Percentiles rank a stretch among this genome's conserved stretches.
Evolutionary conservation across 108 stramenopile genomes (phyloP).

Genomic region (Fistulifera pelliculosa): DNA sequence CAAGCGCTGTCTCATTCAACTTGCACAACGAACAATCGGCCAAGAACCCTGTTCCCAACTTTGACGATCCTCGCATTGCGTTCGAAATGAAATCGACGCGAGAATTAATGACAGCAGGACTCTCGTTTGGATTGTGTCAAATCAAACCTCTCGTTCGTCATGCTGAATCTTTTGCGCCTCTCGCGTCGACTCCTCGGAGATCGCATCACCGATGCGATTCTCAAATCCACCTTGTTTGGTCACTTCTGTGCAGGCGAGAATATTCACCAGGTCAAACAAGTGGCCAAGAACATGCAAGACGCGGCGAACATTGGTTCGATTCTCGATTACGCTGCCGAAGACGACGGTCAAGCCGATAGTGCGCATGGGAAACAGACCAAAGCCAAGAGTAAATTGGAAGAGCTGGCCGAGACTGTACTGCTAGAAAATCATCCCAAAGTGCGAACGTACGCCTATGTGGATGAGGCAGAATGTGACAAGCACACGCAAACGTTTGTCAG

Average conservation of each 20-base stretch:
- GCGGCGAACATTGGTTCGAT: constrained; percentile 67
- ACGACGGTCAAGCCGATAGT: constrained; percentile 27
- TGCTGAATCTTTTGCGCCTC: constrained; percentile 43
- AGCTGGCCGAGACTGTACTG: constrained; percentile 2
- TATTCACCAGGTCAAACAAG: constrained; percentile 46
- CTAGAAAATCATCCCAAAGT: constrained; percentile 9
- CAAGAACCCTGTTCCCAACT: constrained; percentile 2
- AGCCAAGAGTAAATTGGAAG: neutral
- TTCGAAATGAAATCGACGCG: constrained; percentile 34
- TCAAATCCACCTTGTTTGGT: constrained; percentile 79
- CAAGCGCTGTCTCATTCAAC: too few relatives aligned
- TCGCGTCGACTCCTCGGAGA: constrained; percentile 34
- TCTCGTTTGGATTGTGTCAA: constrained; percentile 52
- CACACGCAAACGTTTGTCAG: constrained; percentile 57
- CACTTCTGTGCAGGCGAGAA: constrained; percentile 96
- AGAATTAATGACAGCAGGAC: constrained; percentile 57
- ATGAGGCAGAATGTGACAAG: constrained; percentile 74
- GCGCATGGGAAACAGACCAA: neutral
- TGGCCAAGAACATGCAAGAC: constrained; percentile 39
- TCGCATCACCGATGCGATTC: constrained; percentile 38
- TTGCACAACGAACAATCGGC: too few relatives aligned
- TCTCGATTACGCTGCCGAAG: constrained; percentile 96
- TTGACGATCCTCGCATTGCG: neutral
- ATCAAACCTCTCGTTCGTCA: constrained; percentile 48
- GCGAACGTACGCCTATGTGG: constrained; percentile 55